Conservation (phyloP, 768 basidiomycete genomes). For the Rhizopogon salebrosus region DNA sequence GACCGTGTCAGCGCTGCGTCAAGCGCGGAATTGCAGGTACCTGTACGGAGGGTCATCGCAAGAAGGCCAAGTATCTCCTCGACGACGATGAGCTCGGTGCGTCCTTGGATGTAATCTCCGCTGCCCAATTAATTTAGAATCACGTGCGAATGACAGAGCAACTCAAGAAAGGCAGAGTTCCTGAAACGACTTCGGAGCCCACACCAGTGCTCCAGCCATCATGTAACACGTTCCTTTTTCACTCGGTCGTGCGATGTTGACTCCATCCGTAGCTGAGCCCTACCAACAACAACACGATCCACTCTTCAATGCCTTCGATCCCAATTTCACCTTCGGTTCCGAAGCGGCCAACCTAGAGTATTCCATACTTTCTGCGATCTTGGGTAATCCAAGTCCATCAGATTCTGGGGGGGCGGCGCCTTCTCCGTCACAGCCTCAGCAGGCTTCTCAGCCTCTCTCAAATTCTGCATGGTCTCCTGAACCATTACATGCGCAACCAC, state of each 20-base stretch:
- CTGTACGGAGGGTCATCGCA: constrained; percentile 92
- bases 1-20: constrained; percentile 93
- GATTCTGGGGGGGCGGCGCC: constrained; percentile 25
- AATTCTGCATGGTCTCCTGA: constrained; percentile 34
- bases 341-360: constrained; percentile 94
- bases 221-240: constrained; percentile 20
- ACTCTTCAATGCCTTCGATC: constrained; percentile 60
- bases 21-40: constrained; percentile 87
- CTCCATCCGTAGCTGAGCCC: constrained; percentile 37
- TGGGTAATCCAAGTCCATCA: constrained; percentile 67
- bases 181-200: constrained; percentile 27
- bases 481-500: constrained; percentile 28
- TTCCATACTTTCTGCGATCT: constrained; percentile 87
- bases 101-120: constrained; percentile 16
- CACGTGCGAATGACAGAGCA: constrained; percentile 33
- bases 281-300: constrained; percentile 49
- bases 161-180: constrained; percentile 25
- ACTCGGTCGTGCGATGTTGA: constrained; percentile 7
- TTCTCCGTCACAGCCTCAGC: constrained; percentile 23
- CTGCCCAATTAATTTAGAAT: constrained; percentile 9
- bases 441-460: constrained; percentile 18
- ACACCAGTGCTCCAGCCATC: constrained; percentile 21
- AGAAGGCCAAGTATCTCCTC: constrained; percentile 96
- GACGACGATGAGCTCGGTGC: constrained; percentile 90
- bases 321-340: constrained; percentile 68